Base-by-base conservation (phyloP, 768 basidiomycete species). In the Calocera cornea region DNA sequence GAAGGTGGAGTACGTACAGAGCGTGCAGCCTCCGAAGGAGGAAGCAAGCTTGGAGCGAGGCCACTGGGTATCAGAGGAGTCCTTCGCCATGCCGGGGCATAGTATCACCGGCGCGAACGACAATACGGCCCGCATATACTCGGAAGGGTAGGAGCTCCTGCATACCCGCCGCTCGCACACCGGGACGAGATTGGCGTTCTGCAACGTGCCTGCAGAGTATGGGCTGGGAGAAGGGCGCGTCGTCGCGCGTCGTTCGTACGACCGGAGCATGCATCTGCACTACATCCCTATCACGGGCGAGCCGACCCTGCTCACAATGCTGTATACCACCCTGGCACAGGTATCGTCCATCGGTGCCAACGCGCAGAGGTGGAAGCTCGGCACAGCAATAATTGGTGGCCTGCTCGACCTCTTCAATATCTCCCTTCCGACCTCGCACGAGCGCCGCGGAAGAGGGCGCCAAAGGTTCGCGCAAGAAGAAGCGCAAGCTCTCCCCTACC, bases 1-100 rank as follows among this genome's bases (percentile, higher is more conserved):
- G 24, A 87, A 95, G 73, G 85, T 97, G 50, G 93, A 95, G 76
- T 95, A 95, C 78, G 86, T 97, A 67, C 87, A 92, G 76, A 90
- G 88, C 17, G 82, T 95, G 1, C 80, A 95, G 75, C 92, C 94
- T 0, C 94, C 93, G 0, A 84, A 91, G 74, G 85, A 87, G 69
- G 83, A 92, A 76, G 83, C 87, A 0, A 82, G 87, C 63, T 79
- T 92, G 65, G 87, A 90, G 1, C 90, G 93, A 69, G 88, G 97
- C 65, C 93, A 97, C 70, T 98, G 95, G 95, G 89, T 97, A 0
- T 93, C 92, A 1, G 86, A 87, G 17, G 83, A 91, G 22, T 86
- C 85, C 3, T 88, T 85, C 73, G 76, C 80, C 69, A 73, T 84
- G 63, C 78, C 79, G 68, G 83, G 83, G 87, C 80, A 84, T 68